These are phyloP conservation scores for Penstemon eatonii DNA, from an alignment of 257 asterid species.

Conservation along the genomic window DNA sequence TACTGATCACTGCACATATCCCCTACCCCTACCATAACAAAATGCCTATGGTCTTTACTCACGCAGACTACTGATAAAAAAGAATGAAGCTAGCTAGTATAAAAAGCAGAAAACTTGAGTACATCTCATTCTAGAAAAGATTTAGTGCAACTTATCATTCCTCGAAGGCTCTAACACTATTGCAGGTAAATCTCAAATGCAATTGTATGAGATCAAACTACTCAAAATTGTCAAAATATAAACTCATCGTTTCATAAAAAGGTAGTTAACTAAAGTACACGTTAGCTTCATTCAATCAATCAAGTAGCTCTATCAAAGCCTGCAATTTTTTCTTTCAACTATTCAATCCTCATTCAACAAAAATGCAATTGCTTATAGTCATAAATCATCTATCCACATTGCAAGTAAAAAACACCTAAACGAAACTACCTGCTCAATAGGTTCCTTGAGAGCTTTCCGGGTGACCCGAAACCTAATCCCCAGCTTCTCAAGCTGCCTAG, in stretches of 20 bases:
- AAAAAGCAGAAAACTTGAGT: background rate
- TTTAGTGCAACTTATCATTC: background rate
- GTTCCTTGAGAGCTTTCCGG: slow-evolving; percentile 72
- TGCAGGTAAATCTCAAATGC: no score
- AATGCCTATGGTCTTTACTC: background rate
- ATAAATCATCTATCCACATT: background rate
- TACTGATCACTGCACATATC: background rate
- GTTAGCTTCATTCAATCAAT: background rate
- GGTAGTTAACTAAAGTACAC: background rate
- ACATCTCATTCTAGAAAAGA: background rate
- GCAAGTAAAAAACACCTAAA: background rate
- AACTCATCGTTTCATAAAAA: slow-evolving; percentile 19
- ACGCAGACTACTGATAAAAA: background rate
- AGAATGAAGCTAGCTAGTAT: background rate
- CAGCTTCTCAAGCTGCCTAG: slow-evolving; percentile 89
- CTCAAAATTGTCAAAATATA: background rate
- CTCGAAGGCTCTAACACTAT: background rate
- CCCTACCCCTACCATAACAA: background rate
- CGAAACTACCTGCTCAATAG: slow-evolving; percentile 62
- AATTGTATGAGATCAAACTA: background rate
- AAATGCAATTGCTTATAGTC: background rate
- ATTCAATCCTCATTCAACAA: background rate
- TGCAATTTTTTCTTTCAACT: background rate
- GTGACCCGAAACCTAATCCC: slow-evolving; percentile 71
- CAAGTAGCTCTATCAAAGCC: background rate